These are phyloP conservation scores for Moringa oleifera DNA, from an alignment of 345 rosid species.

Conservation along the genomic window DNA sequence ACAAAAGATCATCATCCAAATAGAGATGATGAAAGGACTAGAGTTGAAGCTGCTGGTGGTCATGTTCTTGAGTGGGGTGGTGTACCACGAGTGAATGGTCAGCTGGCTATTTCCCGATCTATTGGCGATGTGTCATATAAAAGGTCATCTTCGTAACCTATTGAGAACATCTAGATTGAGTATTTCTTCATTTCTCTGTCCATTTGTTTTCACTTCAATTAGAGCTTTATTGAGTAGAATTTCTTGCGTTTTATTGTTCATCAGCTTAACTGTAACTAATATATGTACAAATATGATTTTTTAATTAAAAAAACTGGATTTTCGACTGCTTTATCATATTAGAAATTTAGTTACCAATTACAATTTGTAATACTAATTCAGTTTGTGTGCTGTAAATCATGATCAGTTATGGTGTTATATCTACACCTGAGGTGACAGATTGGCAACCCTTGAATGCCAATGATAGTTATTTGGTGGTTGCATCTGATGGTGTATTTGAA, in stretches of 20 bases:
- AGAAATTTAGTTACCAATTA: no score
- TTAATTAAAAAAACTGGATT: no score
- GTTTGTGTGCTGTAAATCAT: conserved; percentile 7
- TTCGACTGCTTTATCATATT: background rate
- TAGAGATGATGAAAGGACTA: conserved; percentile 81
- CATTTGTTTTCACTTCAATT: background rate
- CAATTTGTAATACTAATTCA: background rate
- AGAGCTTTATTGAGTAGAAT: background rate
- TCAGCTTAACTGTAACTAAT: no score
- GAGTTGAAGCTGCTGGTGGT: conserved; percentile 94
- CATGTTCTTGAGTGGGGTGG: conserved; percentile 76
- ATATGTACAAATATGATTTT: no score
- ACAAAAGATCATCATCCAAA: conserved; percentile 86
- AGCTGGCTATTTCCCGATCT: conserved; percentile 83
- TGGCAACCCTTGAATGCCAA: conserved; percentile 66
- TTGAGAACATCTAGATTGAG: background rate
- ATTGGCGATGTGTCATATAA: conserved; percentile 71
- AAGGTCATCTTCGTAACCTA: conserved; percentile 27
- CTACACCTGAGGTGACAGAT: conserved; percentile 82
- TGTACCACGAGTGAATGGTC: conserved; percentile 81
- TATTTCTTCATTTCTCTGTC: background rate
- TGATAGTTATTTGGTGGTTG: conserved; percentile 84
- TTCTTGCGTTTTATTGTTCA: background rate
- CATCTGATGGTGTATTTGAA: conserved; percentile 96
- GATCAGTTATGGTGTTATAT: conserved; percentile 76